Evolutionary conservation across 441 rosid species (phyloP), one percentile per base, ranked within the genome.

Genomic region (Erodium texanum): DNA sequence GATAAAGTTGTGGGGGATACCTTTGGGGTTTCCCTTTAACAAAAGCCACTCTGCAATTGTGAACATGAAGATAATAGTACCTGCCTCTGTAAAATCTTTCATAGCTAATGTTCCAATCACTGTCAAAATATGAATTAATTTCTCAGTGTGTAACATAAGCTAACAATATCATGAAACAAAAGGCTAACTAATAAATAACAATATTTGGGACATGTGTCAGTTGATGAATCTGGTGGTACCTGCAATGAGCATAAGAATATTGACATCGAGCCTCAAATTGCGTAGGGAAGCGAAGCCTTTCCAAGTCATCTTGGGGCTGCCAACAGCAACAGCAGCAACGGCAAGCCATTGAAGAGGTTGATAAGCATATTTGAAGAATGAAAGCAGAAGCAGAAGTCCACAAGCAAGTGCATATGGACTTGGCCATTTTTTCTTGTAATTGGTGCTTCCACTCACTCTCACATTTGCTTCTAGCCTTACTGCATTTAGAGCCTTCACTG

Each of bases 11-110:
- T 38, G 45, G 1, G 45, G 45, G 45, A 4, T 7, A 38, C 86
- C 97, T 95, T 86, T 93, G 76, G 84, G 86, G 84, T 93, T 74
- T 74, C 96, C 96, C 68, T 87, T 84, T 15, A 93, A 74, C 62
- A 90, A 88, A 3, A 90, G 95, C 98, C 98, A 93, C 41, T 86
- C 86, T 0, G 96, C 91, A 63, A 84, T 78, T 16, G 88, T 75
- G 86, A 90, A 91, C 58, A 93, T 80, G 73, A 93, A 93, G 38
- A 93, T 95, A 66, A 93, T 84, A 20, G 89, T 78, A 66, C 83
- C 98, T 43, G 98, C 91, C 83, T 93, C 98, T 19, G 77, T 56
- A 67, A 73, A 93, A 75, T 93, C 97, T 16, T 24, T 14, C 92
- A 93, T 71, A 7, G 86, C 90, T 0, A 93, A 65, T 23, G 96